phyloP scores from a whole-genome alignment of 345 rosid species.

The Rubroshorea leprosula region DNA sequence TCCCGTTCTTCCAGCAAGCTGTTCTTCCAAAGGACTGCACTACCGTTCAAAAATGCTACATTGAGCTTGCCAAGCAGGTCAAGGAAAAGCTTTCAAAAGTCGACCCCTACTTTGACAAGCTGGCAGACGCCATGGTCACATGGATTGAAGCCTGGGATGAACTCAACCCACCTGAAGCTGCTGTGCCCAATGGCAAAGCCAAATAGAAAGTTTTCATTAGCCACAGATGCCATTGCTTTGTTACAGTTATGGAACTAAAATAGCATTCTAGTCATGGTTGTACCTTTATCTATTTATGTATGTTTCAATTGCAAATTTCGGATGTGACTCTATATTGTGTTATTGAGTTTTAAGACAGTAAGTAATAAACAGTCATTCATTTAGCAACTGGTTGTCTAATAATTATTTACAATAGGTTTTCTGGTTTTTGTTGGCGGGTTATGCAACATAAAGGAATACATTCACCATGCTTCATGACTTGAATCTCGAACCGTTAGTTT shows the following conservation, averaged over 20 bases:
- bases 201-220: conserved; percentile 11
- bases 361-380: not conserved
- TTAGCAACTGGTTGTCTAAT: not conserved
- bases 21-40: conserved; percentile 31
- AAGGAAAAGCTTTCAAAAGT: conserved; percentile 24
- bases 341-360: conserved; percentile 3
- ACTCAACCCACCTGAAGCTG: conserved; percentile 22
- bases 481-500: too few species aligned
- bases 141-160: conserved; percentile 40
- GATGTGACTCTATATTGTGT: conserved; percentile 20
- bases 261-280: not conserved
- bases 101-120: conserved; percentile 30
- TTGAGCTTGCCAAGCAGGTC: conserved; percentile 29
- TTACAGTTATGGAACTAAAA: conserved; percentile 1
- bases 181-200: conserved; percentile 40
- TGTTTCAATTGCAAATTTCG: not conserved
- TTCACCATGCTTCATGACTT: too few species aligned
- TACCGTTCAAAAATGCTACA: conserved; percentile 27
- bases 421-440: too few species aligned
- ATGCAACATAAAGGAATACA: too few species aligned
- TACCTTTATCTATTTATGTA: not conserved
- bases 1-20: conserved; percentile 32
- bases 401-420: too few species aligned
- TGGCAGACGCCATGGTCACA: conserved; percentile 33
- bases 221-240: conserved; percentile 7